These are phyloP conservation scores for Serendipita indica DNA, from an alignment of 768 basidiomycete genomes.

Conservation along the genomic window DNA sequence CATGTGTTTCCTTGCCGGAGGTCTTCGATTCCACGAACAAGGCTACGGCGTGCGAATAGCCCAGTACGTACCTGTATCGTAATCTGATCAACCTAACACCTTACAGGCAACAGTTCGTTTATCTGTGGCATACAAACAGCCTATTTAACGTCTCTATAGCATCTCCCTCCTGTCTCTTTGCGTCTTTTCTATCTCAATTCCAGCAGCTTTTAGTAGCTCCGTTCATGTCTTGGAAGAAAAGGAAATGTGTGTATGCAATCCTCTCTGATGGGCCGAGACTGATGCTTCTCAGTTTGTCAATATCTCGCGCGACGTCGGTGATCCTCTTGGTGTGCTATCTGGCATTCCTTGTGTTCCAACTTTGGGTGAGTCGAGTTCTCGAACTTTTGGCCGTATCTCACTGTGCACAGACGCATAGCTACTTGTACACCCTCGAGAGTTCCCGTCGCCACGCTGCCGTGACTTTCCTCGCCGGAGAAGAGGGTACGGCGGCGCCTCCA, in stretches of 20 bases:
- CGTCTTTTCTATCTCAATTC: slow-evolving; percentile 26
- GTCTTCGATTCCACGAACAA: slow-evolving; percentile 36
- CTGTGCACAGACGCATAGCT: neutral
- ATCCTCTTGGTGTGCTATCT: slow-evolving; percentile 8
- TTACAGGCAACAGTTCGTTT: slow-evolving; percentile 1
- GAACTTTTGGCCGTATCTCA: neutral
- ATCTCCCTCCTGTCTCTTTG: slow-evolving; percentile 18
- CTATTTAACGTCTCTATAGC: neutral
- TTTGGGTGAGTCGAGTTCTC: neutral
- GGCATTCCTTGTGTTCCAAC: slow-evolving; percentile 7
- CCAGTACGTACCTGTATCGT: slow-evolving; percentile 21
- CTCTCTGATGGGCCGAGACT: slow-evolving; percentile 26
- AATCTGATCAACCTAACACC: slow-evolving; percentile 19
- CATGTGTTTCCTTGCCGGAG: slow-evolving; percentile 71
- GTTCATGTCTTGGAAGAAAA: slow-evolving; percentile 16
- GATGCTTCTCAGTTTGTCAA: slow-evolving; percentile 30
- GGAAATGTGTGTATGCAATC: slow-evolving; percentile 20
- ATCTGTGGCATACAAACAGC: neutral
- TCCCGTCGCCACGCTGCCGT: slow-evolving; percentile 1
- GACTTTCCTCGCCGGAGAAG: neutral
- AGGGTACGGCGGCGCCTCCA: neutral
- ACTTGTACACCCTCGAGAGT: slow-evolving; percentile 1
- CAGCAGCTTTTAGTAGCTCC: slow-evolving; percentile 26
- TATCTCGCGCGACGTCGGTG: slow-evolving; percentile 16
- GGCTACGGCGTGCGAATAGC: slow-evolving; percentile 39